Evolutionary conservation across 306 rosid species (phyloP).

Genomic region (Lupinus albus): DNA sequence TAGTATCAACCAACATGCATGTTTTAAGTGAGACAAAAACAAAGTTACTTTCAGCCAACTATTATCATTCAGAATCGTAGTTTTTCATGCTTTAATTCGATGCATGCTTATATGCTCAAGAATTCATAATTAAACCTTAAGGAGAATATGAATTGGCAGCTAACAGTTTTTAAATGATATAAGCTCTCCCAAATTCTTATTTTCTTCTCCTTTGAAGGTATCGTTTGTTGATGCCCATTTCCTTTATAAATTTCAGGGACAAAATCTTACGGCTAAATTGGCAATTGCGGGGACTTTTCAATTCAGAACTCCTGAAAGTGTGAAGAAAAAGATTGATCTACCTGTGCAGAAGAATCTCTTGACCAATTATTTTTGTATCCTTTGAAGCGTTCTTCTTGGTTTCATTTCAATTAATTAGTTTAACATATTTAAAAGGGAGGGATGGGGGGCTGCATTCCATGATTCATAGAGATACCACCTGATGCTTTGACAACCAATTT

Average conservation of each 20-base stretch:
- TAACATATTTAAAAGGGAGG: slow-evolving; percentile 29
- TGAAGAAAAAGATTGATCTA: slow-evolving; percentile 72
- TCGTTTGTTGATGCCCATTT: slow-evolving; percentile 33
- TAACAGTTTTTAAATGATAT: slow-evolving; percentile 4
- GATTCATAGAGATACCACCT: slow-evolving; percentile 28
- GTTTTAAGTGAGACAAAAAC: slow-evolving; percentile 6
- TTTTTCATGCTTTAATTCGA: slow-evolving; percentile 19
- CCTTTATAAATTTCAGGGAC: slow-evolving; percentile 55
- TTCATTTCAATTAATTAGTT: not conserved
- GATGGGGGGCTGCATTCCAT: slow-evolving; percentile 30
- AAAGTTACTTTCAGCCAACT: slow-evolving; percentile 11
- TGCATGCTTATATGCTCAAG: slow-evolving; percentile 5
- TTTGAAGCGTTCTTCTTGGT: slow-evolving; percentile 21
- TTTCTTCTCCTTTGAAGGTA: slow-evolving; percentile 25
- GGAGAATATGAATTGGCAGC: not conserved
- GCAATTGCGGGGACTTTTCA: slow-evolving; percentile 45
- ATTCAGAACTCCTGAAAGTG: slow-evolving; percentile 55
- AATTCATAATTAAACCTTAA: slow-evolving; percentile 18
- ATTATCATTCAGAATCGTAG: not conserved
- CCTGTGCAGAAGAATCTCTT: slow-evolving; percentile 91
- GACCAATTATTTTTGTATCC: slow-evolving; percentile 95
- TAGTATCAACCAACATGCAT: slow-evolving; percentile 11
- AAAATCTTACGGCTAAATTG: slow-evolving; percentile 38
- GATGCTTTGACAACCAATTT: slow-evolving; percentile 14
- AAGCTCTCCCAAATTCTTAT: slow-evolving; percentile 11